phyloP scores from a whole-genome alignment of 2,329 filamentous ascomycete genomes.

The Colletotrichum salicis region DNA sequence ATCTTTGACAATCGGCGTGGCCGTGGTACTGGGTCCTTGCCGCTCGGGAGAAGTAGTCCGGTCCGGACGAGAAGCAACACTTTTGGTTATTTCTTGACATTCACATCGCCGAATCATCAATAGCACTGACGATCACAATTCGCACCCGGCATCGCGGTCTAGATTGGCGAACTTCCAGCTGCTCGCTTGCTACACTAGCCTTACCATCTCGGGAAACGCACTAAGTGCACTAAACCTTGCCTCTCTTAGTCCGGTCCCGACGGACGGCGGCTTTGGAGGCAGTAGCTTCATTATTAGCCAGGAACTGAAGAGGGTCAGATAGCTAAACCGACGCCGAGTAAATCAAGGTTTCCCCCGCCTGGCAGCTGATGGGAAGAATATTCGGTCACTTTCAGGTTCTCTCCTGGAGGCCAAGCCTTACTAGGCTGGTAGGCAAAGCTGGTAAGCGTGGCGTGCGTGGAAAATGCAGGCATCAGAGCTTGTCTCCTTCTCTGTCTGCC shows the following conservation, averaged over 20 bases:
- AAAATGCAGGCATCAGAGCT: neutral
- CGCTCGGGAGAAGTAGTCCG: neutral
- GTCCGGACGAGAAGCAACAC: neutral
- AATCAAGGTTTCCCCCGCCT: constrained; percentile 1
- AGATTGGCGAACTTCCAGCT: neutral
- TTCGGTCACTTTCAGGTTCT: too few relatives aligned
- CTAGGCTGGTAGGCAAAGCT: neutral
- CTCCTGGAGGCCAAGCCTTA: neutral
- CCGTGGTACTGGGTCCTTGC: neutral
- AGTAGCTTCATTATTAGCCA: too few relatives aligned
- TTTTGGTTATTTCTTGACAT: neutral
- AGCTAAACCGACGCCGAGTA: neutral
- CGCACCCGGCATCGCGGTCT: neutral
- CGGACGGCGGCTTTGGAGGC: neutral
- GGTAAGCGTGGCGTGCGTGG: too few relatives aligned
- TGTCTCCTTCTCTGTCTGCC: neutral
- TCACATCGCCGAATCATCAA: neutral
- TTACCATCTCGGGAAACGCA: neutral
- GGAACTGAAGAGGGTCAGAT: neutral
- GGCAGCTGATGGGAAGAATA: neutral
- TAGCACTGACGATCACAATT: constrained; percentile 8
- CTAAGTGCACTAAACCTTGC: neutral
- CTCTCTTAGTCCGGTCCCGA: neutral
- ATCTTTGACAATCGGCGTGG: neutral
- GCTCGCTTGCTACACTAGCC: neutral